A percentile compares a stretch with the other conserved stretches of the same genome.
phyloP scores from a whole-genome alignment of 345 rosid genomes.

The Melaleuca alternifolia region DNA sequence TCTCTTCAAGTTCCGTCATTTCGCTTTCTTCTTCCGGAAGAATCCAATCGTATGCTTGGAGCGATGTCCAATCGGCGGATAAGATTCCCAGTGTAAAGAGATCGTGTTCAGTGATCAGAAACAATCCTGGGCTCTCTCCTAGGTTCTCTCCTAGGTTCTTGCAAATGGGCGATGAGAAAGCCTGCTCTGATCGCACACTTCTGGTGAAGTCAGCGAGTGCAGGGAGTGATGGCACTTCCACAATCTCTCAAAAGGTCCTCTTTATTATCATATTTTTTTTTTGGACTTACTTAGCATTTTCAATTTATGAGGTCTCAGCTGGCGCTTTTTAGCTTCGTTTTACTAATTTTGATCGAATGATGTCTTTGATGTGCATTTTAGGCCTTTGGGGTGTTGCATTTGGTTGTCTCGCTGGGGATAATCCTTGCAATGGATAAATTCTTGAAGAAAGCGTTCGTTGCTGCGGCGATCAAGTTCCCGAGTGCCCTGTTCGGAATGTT shows the following conservation, averaged over 20 bases:
- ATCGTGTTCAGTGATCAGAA: background rate
- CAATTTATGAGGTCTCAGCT: background rate
- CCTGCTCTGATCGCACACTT: conserved; percentile 11
- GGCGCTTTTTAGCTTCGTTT: background rate
- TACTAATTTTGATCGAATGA: background rate
- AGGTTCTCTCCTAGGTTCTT: conserved; percentile 29
- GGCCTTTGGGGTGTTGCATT: conserved; percentile 57
- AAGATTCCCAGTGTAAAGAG: background rate
- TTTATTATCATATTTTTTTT: background rate
- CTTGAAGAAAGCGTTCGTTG: conserved; percentile 67
- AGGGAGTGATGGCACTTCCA: conserved; percentile 29
- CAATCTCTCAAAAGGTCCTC: conserved; percentile 38
- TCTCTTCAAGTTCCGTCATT: background rate
- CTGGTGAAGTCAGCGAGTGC: conserved; percentile 26
- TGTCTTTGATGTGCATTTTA: conserved; percentile 3
- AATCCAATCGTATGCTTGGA: background rate
- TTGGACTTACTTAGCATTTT: background rate
- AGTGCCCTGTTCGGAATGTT: conserved; percentile 97
- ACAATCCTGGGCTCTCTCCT: conserved; percentile 1
- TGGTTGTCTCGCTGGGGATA: conserved; percentile 71
- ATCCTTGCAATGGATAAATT: conserved; percentile 68
- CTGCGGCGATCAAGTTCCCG: conserved; percentile 89
- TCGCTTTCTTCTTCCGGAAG: conserved; percentile 1
- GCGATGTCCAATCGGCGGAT: background rate
- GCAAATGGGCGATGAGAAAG: conserved; percentile 24